Conservation (phyloP, 257 asterid species). For the Solanum peruvianum region DNA sequence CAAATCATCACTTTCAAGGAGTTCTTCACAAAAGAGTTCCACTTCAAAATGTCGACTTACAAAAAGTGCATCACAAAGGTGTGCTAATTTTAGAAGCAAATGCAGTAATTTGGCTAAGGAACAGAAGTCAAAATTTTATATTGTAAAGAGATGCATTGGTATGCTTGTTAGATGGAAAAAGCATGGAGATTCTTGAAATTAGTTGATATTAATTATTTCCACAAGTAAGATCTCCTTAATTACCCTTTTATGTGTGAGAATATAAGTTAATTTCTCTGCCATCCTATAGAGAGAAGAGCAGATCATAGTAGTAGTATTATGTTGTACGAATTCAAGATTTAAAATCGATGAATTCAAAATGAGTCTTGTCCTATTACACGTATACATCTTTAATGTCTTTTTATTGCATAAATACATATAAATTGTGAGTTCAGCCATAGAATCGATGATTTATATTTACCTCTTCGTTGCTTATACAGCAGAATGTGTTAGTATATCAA, state of each 20-base stretch:
- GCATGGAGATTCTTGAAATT: conserved; percentile 54
- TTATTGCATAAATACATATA: background rate
- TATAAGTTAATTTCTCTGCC: conserved; percentile 26
- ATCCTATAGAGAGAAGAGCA: conserved; percentile 20
- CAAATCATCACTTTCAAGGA: conserved; percentile 33
- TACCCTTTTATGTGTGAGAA: conserved; percentile 7
- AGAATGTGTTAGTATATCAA: background rate
- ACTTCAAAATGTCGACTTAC: background rate
- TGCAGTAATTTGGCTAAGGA: conserved; percentile 73
- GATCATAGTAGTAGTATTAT: background rate
- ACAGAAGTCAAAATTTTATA: conserved; percentile 73
- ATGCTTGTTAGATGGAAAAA: conserved; percentile 80
- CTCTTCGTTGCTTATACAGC: background rate
- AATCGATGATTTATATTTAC: background rate
- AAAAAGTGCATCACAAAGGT: conserved; percentile 26
- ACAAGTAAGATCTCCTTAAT: background rate
- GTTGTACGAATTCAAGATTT: background rate
- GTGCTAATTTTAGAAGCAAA: conserved; percentile 47
- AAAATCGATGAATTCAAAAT: background rate
- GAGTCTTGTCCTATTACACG: background rate
- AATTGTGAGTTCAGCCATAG: background rate
- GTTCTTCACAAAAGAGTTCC: conserved; percentile 31
- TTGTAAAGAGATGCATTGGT: conserved; percentile 64
- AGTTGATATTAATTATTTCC: background rate
- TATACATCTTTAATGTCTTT: background rate